Evolutionary conservation across 2,329 filamentous ascomycete genomes (phyloP).

Genomic region (Phyllosticta citribraziliensis): DNA sequence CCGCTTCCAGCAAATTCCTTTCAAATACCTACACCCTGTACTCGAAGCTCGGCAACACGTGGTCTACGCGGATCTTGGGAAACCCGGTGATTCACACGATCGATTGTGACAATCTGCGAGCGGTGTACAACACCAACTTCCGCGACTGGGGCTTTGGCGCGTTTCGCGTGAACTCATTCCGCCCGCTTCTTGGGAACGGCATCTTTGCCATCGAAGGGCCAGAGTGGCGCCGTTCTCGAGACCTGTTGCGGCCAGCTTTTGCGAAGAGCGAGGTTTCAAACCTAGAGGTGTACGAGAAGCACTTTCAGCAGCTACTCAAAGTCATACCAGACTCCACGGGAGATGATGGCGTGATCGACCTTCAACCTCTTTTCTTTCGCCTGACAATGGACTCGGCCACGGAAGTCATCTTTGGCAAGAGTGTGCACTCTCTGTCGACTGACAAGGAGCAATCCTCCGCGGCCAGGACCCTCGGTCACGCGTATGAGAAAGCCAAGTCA

Average conservation of each 20-base stretch:
- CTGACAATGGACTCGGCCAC: slow-evolving; percentile 29
- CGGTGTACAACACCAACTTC: slow-evolving; percentile 34
- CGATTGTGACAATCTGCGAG: slow-evolving; percentile 41
- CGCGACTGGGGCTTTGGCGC: slow-evolving; percentile 36
- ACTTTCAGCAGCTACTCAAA: slow-evolving; percentile 14
- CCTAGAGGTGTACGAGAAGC: slow-evolving; percentile 16
- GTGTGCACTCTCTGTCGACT: slow-evolving; percentile 24
- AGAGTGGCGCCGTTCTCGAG: slow-evolving; percentile 21
- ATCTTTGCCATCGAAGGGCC: slow-evolving; percentile 34
- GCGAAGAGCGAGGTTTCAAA: slow-evolving; percentile 17
- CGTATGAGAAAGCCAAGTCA: slow-evolving; percentile 33
- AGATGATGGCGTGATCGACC: slow-evolving; percentile 15
- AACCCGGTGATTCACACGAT: slow-evolving; percentile 29
- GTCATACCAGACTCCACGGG: slow-evolving; percentile 15
- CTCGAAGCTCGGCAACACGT: neutral
- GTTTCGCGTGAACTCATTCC: slow-evolving; percentile 25
- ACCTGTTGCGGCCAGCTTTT: slow-evolving; percentile 21
- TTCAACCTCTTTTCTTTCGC: neutral
- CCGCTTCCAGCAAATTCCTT: neutral
- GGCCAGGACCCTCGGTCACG: slow-evolving; percentile 14
- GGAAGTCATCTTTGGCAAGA: slow-evolving; percentile 40
- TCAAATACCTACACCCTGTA: neutral
- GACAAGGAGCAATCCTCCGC: slow-evolving; percentile 26
- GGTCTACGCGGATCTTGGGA: slow-evolving; percentile 16
- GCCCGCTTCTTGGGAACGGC: slow-evolving; percentile 33